phyloP scores from a whole-genome alignment of 2,329 filamentous ascomycete species.

The Pestalotiopsis sp. region DNA sequence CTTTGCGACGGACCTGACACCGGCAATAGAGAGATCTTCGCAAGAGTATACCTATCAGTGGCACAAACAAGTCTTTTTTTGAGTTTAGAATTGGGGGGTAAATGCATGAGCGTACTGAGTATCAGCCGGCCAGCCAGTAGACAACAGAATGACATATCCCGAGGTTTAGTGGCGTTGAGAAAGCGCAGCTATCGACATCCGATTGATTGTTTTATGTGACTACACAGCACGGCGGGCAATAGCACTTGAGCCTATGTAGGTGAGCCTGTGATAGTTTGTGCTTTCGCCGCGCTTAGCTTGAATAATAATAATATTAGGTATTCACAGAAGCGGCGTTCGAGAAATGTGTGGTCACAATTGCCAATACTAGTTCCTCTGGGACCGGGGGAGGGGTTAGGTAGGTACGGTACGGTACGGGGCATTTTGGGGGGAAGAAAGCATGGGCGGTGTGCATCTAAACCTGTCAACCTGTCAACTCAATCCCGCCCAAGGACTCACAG shows the following conservation, averaged over 20 bases:
- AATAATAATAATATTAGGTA: background rate
- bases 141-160: background rate
- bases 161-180: background rate
- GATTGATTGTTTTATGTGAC: background rate
- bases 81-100: background rate
- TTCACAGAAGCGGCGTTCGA: background rate
- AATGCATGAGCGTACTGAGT: background rate
- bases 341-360: background rate
- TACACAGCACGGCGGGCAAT: background rate
- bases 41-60: background rate
- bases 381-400: background rate
- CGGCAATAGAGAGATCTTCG: background rate
- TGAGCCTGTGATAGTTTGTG: background rate
- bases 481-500: background rate
- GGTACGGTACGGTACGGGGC: background rate
- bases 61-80: background rate
- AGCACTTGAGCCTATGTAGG: background rate
- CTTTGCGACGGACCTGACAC: background rate
- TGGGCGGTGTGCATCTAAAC: constrained; percentile 3
- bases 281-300: constrained; percentile 6
- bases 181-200: background rate
- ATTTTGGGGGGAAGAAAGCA: background rate
- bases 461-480: background rate
- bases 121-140: background rate
- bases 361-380: background rate